These are phyloP conservation scores for Aspergillus leporis DNA, from an alignment of 495 filamentous ascomycete genomes.

Conservation along the genomic window DNA sequence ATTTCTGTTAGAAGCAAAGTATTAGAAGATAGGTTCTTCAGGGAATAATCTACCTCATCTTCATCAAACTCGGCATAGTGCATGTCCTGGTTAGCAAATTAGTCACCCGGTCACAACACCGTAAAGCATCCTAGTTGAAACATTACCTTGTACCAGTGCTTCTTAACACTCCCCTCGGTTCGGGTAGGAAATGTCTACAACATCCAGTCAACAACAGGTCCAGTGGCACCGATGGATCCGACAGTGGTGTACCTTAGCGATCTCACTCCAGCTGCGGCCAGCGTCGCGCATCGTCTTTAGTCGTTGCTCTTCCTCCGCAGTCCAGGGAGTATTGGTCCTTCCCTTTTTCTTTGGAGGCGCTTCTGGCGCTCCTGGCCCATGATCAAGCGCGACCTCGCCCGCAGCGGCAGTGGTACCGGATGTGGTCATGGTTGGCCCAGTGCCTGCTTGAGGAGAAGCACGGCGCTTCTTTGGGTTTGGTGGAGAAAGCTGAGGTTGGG, in stretches of 20 bases:
- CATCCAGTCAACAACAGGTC: constrained; percentile 28
- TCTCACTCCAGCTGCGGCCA: constrained; percentile 94
- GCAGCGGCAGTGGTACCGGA: constrained; percentile 26
- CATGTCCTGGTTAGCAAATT: constrained; percentile 70
- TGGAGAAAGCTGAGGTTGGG: constrained; percentile 35
- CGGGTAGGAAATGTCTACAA: constrained; percentile 82
- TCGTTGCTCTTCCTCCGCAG: constrained; percentile 86
- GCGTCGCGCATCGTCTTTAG: constrained; percentile 92
- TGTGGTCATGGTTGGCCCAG: constrained; percentile 38
- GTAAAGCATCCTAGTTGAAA: constrained; percentile 10
- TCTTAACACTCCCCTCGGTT: constrained; percentile 98
- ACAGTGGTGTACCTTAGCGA: constrained; percentile 73
- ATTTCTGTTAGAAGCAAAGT: constrained; percentile 31
- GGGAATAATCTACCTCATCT: constrained; percentile 73
- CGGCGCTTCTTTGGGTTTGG: constrained; percentile 50
- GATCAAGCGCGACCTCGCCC: constrained; percentile 34
- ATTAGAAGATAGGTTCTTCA: constrained; percentile 4
- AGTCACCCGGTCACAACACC: constrained; percentile 21
- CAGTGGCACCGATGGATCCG: constrained; percentile 5
- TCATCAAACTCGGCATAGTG: constrained; percentile 99
- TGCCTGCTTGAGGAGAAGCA: constrained; percentile 35
- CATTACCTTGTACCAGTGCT: constrained; percentile 98
- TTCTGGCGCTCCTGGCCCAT: constrained; percentile 35
- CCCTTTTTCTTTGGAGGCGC: constrained; percentile 81
- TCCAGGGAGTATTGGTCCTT: constrained; percentile 97